These are phyloP conservation scores for Mortierella sp. DNA, from an alignment of 371 early-diverging fungal species.

Conservation along the genomic window DNA sequence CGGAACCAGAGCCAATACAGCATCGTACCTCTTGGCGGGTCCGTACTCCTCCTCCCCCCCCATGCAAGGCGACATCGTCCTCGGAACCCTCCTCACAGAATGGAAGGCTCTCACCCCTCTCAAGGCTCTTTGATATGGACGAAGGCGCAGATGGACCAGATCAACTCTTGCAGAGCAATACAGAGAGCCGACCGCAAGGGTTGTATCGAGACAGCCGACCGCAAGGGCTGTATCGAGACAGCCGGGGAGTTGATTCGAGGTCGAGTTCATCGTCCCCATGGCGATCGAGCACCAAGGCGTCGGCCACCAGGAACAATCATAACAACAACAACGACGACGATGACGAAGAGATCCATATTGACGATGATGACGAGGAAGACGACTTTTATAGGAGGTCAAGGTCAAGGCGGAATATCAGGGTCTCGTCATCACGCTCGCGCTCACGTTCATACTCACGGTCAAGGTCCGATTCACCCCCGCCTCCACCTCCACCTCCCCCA, in stretches of 20 bases:
- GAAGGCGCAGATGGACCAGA: slow-evolving; percentile 22
- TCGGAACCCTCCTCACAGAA: slow-evolving; percentile 34
- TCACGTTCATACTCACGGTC: background rate
- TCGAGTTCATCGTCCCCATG: slow-evolving; percentile 29
- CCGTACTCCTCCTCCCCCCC: slow-evolving; percentile 14
- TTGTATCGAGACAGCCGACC: slow-evolving; percentile 26
- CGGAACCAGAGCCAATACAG: background rate
- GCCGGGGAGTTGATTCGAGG: slow-evolving; percentile 35
- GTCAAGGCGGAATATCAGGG: slow-evolving; percentile 9
- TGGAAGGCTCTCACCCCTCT: slow-evolving; percentile 42
- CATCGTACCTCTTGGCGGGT: background rate
- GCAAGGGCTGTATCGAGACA: slow-evolving; percentile 34
- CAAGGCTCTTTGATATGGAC: slow-evolving; percentile 55
- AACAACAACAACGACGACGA: background rate
- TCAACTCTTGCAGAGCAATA: slow-evolving; percentile 9
- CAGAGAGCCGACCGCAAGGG: slow-evolving; percentile 26
- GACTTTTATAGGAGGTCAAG: slow-evolving; percentile 10
- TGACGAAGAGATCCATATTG: slow-evolving; percentile 49
- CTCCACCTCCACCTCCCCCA: slow-evolving; percentile 34
- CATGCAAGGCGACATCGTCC: slow-evolving; percentile 17
- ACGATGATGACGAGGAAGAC: slow-evolving; percentile 34
- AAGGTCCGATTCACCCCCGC: background rate
- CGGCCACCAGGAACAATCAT: slow-evolving; percentile 25
- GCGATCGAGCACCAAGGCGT: slow-evolving; percentile 9
- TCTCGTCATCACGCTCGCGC: slow-evolving; percentile 12